These are phyloP conservation scores for Coelastrella sp. DNA, from an alignment of 139 green algal species.

Conservation along the genomic window DNA sequence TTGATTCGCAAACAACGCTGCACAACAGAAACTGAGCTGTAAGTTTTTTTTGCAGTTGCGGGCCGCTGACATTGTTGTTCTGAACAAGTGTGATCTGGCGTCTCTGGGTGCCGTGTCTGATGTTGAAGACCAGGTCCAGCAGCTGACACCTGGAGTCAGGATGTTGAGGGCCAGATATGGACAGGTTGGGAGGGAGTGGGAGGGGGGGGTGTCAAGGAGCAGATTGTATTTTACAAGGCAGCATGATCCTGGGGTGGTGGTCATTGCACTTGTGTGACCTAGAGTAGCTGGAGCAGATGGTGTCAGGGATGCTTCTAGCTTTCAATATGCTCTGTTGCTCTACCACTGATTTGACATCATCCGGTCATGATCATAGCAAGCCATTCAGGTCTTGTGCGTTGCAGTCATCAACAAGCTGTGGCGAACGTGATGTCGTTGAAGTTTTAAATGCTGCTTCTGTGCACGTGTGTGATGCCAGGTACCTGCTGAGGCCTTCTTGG, in stretches of 20 bases:
- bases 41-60: neutral
- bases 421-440: neutral
- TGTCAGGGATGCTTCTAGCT: too few relatives aligned
- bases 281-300: too few relatives aligned
- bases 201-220: too few relatives aligned
- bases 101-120: constrained; percentile 50
- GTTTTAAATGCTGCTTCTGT: neutral
- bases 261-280: too few relatives aligned
- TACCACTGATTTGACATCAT: too few relatives aligned
- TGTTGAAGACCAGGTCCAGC: constrained; percentile 57
- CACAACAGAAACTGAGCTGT: neutral
- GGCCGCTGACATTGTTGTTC: constrained; percentile 61
- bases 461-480: neutral
- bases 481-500: constrained; percentile 24
- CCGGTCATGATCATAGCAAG: too few relatives aligned
- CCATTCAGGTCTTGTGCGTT: too few relatives aligned
- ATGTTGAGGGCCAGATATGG: constrained; percentile 52
- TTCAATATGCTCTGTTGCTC: too few relatives aligned
- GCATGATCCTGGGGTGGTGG: too few relatives aligned
- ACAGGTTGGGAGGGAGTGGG: too few relatives aligned
- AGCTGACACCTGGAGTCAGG: constrained; percentile 47
- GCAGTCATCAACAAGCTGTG: neutral
- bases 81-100: constrained; percentile 74
- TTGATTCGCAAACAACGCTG: neutral
- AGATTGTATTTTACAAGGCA: too few relatives aligned